A percentile compares a stretch with the other conserved stretches of the same genome.
phyloP scores from a whole-genome alignment of 129 eudicot species.

The Saposhnikovia divaricata region DNA sequence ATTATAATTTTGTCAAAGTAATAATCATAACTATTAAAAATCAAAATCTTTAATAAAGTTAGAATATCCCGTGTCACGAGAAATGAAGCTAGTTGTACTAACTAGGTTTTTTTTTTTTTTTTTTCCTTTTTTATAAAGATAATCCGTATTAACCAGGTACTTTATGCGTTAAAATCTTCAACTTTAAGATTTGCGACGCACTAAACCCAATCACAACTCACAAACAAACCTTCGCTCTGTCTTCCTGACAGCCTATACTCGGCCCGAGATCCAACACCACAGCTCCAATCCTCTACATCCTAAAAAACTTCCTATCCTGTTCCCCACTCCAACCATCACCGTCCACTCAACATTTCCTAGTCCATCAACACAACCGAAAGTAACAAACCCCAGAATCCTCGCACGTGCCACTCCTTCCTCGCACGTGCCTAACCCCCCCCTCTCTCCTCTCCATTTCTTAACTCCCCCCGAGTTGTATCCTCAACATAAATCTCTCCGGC shows the following conservation, averaged over 20 bases:
- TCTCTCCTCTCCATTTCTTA: too few relatives aligned
- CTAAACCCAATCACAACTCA: not conserved
- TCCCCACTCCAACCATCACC: constrained; percentile 5
- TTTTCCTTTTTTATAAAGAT: too few relatives aligned
- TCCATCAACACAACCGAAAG: not conserved
- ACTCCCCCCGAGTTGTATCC: too few relatives aligned
- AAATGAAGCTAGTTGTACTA: too few relatives aligned
- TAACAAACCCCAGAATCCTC: not conserved
- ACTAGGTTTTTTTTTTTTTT: too few relatives aligned
- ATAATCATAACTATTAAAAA: too few relatives aligned
- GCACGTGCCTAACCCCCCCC: not conserved
- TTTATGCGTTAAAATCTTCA: not conserved
- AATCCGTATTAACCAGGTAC: too few relatives aligned
- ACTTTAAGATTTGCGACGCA: not conserved
- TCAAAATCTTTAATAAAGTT: too few relatives aligned
- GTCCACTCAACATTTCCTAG: not conserved
- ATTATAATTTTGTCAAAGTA: too few relatives aligned
- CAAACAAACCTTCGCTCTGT: not conserved
- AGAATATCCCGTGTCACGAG: too few relatives aligned
- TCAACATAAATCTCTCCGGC: not conserved
- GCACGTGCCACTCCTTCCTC: not conserved
- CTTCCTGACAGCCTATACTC: constrained; percentile 14
- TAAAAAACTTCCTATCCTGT: not conserved
- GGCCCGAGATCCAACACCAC: constrained; percentile 4
- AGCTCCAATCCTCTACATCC: not conserved